These are phyloP conservation scores for Mallotus nudiflorus DNA, from an alignment of 345 rosid species.

Conservation along the genomic window DNA sequence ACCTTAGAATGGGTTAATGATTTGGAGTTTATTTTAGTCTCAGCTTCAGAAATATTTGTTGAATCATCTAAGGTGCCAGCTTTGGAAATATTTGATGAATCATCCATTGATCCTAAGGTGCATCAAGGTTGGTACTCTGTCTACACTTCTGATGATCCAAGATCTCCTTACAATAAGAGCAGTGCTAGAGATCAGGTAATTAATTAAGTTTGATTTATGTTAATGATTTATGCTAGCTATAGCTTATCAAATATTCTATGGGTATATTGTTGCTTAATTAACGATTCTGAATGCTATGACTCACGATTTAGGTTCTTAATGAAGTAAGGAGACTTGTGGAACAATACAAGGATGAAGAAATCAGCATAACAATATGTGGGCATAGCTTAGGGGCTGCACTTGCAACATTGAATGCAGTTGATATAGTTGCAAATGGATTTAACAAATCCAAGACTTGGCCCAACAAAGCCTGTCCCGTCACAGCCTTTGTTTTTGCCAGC, in stretches of 20 bases:
- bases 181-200: slow-evolving; percentile 53
- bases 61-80: too few species aligned
- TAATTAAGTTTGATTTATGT: background rate
- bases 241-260: too few species aligned
- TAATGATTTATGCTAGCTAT: background rate
- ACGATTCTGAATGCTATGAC: too few species aligned
- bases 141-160: slow-evolving; percentile 68
- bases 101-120: slow-evolving; percentile 38
- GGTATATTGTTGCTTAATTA: too few species aligned
- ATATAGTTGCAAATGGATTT: slow-evolving; percentile 40
- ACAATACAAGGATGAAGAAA: slow-evolving; percentile 51
- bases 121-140: slow-evolving; percentile 90
- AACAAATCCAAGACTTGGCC: slow-evolving; percentile 22
- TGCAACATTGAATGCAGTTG: slow-evolving; percentile 53
- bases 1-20: slow-evolving; percentile 77
- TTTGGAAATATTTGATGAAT: slow-evolving; percentile 45
- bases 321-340: slow-evolving; percentile 54
- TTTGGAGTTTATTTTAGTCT: slow-evolving; percentile 52
- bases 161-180: slow-evolving; percentile 52
- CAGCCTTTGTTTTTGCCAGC: slow-evolving; percentile 53
- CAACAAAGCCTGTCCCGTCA: slow-evolving; percentile 35
- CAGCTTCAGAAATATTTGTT: slow-evolving; percentile 52
- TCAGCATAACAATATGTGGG: slow-evolving; percentile 56
- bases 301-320: slow-evolving; percentile 35
- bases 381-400: slow-evolving; percentile 67